Conservation (phyloP, 331 rosid genomes). For the Prunus yedoensis region DNA sequence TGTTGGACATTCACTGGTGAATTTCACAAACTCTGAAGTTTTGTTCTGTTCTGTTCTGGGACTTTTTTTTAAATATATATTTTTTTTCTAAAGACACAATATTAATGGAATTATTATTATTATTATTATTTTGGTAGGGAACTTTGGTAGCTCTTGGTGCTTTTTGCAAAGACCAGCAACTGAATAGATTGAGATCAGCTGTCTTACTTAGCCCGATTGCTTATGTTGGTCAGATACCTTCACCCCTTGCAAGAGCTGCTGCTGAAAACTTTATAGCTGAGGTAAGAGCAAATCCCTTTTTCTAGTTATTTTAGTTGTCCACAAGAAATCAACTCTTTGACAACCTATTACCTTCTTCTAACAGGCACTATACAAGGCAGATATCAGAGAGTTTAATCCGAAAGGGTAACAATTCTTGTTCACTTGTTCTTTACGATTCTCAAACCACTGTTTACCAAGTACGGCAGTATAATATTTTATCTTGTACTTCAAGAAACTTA, state of each 20-base stretch:
- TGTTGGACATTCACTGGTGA: conserved; percentile 94
- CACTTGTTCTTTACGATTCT: neutral
- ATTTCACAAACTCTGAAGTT: conserved; percentile 4
- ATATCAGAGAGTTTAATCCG: conserved; percentile 59
- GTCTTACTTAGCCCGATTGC: conserved; percentile 94
- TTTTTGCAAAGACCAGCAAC: conserved; percentile 59
- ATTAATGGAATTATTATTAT: neutral
- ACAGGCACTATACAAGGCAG: conserved; percentile 69
- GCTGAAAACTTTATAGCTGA: conserved; percentile 75
- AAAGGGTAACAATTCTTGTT: conserved; percentile 44
- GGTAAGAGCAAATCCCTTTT: conserved; percentile 35
- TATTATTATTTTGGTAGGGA: conserved; percentile 51
- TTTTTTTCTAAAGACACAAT: no score
- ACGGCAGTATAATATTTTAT: neutral
- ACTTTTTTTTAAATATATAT: no score
- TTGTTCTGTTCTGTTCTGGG: neutral
- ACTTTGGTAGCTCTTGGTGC: conserved; percentile 82
- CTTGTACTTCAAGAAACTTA: neutral
- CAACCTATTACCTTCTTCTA: conserved; percentile 11
- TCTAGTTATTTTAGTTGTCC: neutral
- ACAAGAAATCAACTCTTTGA: conserved; percentile 16
- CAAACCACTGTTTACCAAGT: neutral
- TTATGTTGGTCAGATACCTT: conserved; percentile 66
- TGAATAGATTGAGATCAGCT: conserved; percentile 63
- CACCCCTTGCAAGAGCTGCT: conserved; percentile 70